Percentiles rank a stretch among this genome's conserved stretches.
These are phyloP conservation scores for Tolypocladium tundrense DNA, from an alignment of 2,329 filamentous ascomycete genomes.

Conservation along the genomic window DNA sequence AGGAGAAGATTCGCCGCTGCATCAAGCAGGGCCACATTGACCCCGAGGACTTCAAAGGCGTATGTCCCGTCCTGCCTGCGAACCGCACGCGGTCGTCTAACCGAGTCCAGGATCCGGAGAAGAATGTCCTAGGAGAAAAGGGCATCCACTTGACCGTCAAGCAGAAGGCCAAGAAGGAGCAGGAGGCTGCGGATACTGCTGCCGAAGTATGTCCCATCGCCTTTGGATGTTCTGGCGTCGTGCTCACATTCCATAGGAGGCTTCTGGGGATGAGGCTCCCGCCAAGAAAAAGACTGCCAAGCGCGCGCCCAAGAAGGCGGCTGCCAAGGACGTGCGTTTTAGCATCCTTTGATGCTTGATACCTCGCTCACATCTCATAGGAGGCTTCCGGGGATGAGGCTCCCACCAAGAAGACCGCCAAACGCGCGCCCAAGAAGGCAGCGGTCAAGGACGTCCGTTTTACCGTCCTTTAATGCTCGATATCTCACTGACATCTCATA, in stretches of 20 bases:
- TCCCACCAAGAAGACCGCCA: conserved; percentile 12
- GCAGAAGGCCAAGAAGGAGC: conserved; percentile 24
- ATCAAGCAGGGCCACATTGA: conserved; percentile 72
- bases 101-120: conserved; percentile 55
- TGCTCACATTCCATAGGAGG: conserved; percentile 12
- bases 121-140: conserved; percentile 57
- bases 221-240: background rate
- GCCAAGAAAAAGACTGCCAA: conserved; percentile 19
- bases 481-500: background rate
- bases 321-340: background rate
- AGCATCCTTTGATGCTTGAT: background rate
- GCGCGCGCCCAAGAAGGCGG: background rate
- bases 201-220: conserved; percentile 8
- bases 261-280: conserved; percentile 14
- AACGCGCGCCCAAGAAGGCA: background rate
- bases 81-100: background rate
- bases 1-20: conserved; percentile 64
- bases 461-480: background rate
- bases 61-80: conserved; percentile 35
- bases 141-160: conserved; percentile 45
- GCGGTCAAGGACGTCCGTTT: background rate
- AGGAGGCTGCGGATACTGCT: conserved; percentile 14
- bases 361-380: background rate
- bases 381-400: conserved; percentile 2
- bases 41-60: conserved; percentile 79